Evolutionary conservation across 352 stramenopile genomes (phyloP).

Genomic region (Chrysophaeum taylorii): DNA sequence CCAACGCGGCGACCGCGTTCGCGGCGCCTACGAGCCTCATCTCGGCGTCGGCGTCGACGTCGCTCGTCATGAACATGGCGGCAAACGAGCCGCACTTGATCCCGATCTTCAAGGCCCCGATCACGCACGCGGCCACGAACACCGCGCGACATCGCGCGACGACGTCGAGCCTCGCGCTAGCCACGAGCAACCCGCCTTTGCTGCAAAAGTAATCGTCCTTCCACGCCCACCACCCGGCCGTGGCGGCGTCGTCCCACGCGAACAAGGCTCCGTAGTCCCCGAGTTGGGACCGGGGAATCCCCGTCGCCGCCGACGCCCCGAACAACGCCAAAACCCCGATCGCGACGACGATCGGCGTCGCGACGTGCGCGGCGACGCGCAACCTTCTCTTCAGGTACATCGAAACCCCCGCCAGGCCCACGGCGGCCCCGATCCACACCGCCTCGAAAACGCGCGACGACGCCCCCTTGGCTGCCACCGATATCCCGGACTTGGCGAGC

Average conservation of each 20-base stretch:
- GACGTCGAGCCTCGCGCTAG: too few relatives aligned
- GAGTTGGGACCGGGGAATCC: too few relatives aligned
- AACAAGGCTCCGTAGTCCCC: too few relatives aligned
- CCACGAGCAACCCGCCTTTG: too few relatives aligned
- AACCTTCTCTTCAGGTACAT: too few relatives aligned
- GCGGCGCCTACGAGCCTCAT: not conserved
- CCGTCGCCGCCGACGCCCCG: too few relatives aligned
- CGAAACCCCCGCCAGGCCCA: too few relatives aligned
- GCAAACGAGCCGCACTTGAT: not conserved
- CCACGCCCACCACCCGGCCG: too few relatives aligned
- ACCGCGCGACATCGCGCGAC: not conserved
- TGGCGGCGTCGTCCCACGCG: not conserved
- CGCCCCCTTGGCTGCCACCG: not conserved
- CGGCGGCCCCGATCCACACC: not conserved
- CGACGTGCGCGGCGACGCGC: too few relatives aligned
- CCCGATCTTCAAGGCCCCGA: not conserved
- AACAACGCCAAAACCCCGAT: too few relatives aligned
- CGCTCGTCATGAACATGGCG: not conserved
- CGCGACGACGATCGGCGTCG: too few relatives aligned
- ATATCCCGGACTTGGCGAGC: not conserved
- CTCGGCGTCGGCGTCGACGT: not conserved
- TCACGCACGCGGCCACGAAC: not conserved
- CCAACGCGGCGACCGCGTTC: not conserved
- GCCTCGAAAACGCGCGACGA: not conserved
- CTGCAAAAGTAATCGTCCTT: too few relatives aligned